Evolutionary conservation across 345 rosid species (phyloP).

Genomic region (Moricandia arvensis): DNA sequence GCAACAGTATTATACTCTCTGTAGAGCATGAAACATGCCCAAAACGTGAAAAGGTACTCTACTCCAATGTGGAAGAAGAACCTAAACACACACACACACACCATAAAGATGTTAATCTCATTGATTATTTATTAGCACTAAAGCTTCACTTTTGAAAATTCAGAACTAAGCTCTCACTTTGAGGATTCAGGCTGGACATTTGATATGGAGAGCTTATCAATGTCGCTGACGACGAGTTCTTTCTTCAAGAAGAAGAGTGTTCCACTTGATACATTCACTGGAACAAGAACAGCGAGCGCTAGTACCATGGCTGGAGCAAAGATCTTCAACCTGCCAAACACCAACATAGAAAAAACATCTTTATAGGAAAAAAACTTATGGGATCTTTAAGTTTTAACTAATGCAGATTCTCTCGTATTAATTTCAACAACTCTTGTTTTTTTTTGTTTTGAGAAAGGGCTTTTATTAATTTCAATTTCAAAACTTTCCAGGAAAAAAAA

Average conservation of each 20-base stretch:
- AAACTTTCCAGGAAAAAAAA: slow-evolving; percentile 9
- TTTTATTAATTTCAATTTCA: not conserved
- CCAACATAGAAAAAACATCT: not conserved
- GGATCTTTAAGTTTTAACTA: not conserved
- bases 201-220: slow-evolving; percentile 93
- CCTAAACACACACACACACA: slow-evolving; percentile 40
- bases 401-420: not conserved
- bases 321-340: slow-evolving; percentile 74
- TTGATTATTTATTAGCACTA: not conserved
- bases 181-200: slow-evolving; percentile 77
- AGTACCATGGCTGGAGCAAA: slow-evolving; percentile 72
- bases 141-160: not conserved
- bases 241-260: slow-evolving; percentile 72
- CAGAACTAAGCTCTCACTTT: slow-evolving; percentile 45
- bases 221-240: slow-evolving; percentile 83
- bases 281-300: slow-evolving; percentile 78
- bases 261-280: slow-evolving; percentile 92
- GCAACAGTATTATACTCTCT: slow-evolving; percentile 77
- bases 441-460: too few relatives aligned
- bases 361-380: not conserved
- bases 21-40: slow-evolving; percentile 92
- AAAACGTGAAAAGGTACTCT: slow-evolving; percentile 77
- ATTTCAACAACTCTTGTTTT: slow-evolving; percentile 9
- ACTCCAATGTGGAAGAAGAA: slow-evolving; percentile 88
- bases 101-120: not conserved